Conservation (phyloP, 2,329 filamentous ascomycete genomes). For the Colletotrichum aenigma region DNA sequence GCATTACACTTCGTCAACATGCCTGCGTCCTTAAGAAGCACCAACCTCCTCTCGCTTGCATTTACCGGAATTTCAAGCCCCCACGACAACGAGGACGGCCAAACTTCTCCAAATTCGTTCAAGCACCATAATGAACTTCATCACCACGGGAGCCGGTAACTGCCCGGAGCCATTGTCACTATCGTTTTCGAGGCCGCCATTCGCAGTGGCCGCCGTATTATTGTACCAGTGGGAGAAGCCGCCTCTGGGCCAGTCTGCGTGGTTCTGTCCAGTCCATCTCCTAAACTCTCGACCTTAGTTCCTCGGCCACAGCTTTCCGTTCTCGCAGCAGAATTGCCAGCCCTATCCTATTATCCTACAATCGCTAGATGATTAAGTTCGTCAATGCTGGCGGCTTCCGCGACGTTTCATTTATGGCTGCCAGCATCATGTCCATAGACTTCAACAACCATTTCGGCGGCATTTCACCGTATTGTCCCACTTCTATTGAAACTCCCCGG, state of each 20-base stretch:
- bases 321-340: neutral
- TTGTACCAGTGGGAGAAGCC: neutral
- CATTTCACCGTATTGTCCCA: neutral
- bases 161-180: neutral
- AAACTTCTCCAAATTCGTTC: neutral
- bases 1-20: neutral
- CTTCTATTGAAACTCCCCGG: neutral
- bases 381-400: neutral
- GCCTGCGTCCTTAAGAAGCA: neutral
- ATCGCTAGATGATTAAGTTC: neutral
- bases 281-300: neutral
- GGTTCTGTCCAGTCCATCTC: neutral
- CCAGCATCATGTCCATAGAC: neutral
- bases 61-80: neutral
- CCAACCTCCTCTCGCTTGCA: neutral
- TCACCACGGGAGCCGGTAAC: neutral
- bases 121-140: neutral
- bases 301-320: neutral
- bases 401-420: neutral
- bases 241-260: neutral
- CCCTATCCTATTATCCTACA: neutral
- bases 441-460: neutral
- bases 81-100: neutral
- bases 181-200: neutral
- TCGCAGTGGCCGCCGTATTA: neutral